Base-by-base conservation (phyloP, 2,329 filamentous ascomycete species). In the Colletotrichum karsti region DNA sequence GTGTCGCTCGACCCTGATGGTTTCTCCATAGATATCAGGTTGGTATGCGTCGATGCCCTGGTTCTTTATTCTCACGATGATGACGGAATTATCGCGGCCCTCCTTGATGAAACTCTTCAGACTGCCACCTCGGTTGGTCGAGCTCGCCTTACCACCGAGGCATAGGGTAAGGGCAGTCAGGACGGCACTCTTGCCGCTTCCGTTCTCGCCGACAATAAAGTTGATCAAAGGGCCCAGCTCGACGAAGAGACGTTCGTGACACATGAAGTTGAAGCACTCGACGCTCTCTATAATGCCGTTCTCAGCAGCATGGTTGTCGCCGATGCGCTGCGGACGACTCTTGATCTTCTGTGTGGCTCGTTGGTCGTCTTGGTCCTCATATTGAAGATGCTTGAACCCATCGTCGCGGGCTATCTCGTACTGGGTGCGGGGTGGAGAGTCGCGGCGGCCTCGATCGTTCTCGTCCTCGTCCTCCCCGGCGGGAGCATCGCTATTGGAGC, bases 161-260 rank as follows among this genome's bases (percentile, higher is more conserved):
- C 96, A 98, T 35, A 99, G 86, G 0, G 94, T 97, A 71, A 99
- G 89, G 5, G 94, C 96, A 0, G 96, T 98, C 28, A 99, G 83
- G 13, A 98, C 92, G 3, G 96, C 96, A 78, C 96, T 99, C 83
- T 99, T 99, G 37, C 96, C 96, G 77, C 95, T 98, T 33, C 96
- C 96, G 77, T 99, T 99, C 78, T 97, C 94, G 15, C 96, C 96
- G 62, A 98, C 95, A 69, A 99, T 95, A 80, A 99, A 99, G 80
- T 99, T 99, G 79, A 99, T 97, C 39, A 98, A 84, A 0, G 96
- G 96, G 0, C 96, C 96, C n/a, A 99, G 85, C 63, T 92, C 88
- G 67, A 97, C 92, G 46, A 92, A 89, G 18, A 98, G 87, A 62
- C 91, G 90, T 48, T 90, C 85, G 77, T 99, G 96, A 75, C 95